Evolutionary conservation across 805 yeast species (phyloP).

Genomic region (Myxozyma mucilagina): DNA sequence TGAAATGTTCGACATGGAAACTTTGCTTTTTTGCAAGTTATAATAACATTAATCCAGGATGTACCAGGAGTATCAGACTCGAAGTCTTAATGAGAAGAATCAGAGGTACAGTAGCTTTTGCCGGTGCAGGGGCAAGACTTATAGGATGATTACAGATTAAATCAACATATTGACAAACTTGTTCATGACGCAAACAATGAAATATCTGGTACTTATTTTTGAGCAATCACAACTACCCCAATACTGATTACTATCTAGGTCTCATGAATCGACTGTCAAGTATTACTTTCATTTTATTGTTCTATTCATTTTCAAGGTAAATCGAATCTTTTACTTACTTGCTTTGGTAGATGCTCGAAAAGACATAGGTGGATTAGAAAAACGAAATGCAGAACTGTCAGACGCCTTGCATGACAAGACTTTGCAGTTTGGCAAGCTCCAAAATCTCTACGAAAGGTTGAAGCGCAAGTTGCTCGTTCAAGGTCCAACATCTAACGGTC

Average conservation of each 20-base stretch:
- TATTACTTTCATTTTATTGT: too few species aligned
- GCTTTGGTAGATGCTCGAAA: background rate
- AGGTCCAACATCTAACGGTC: background rate
- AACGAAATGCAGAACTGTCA: constrained; percentile 7
- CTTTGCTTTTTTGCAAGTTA: background rate
- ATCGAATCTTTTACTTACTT: too few species aligned
- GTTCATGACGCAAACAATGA: constrained; percentile 17
- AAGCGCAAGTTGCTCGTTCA: constrained; percentile 12
- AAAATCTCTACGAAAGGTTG: constrained; percentile 18
- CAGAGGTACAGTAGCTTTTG: background rate
- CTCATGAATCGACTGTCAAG: background rate
- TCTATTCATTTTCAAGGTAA: too few species aligned
- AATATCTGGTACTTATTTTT: constrained; percentile 9
- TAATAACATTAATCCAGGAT: background rate
- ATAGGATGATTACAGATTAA: background rate
- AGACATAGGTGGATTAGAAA: constrained; percentile 8
- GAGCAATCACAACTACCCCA: background rate
- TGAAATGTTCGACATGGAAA: constrained; percentile 7
- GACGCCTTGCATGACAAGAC: constrained; percentile 11
- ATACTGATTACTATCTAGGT: background rate
- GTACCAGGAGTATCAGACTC: constrained; percentile 15
- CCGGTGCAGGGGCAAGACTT: background rate
- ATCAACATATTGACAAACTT: constrained; percentile 12
- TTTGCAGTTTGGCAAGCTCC: constrained; percentile 18
- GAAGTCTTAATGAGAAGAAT: constrained; percentile 11